Evolutionary conservation across 139 green algal species (phyloP).

Genomic region (Chlamydomonas schloesseri): DNA sequence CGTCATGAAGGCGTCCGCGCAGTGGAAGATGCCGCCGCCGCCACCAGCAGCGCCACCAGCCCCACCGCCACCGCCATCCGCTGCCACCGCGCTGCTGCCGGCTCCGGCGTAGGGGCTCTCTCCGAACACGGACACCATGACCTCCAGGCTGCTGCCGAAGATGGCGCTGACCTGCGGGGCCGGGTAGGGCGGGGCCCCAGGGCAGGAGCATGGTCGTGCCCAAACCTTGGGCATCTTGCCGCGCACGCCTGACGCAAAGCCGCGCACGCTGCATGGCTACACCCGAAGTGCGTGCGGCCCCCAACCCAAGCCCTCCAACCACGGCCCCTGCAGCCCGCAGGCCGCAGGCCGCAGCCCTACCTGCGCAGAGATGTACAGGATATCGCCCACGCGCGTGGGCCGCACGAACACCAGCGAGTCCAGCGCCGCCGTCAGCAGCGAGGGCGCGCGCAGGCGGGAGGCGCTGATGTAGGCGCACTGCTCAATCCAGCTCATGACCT

Average conservation of each 20-base stretch:
- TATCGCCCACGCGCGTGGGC: constrained; percentile 81
- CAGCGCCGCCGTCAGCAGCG: constrained; percentile 82
- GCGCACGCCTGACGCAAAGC: too few relatives aligned
- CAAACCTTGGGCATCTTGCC: too few relatives aligned
- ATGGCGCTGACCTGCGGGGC: constrained; percentile 77
- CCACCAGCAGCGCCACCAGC: neutral
- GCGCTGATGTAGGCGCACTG: constrained; percentile 85
- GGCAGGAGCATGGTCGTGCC: neutral
- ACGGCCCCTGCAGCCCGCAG: too few relatives aligned
- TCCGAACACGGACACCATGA: constrained; percentile 80
- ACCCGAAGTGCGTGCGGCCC: too few relatives aligned
- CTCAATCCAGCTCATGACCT: constrained; percentile 82
- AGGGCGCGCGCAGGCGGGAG: constrained; percentile 70
- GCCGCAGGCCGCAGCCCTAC: too few relatives aligned
- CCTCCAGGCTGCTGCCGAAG: constrained; percentile 82
- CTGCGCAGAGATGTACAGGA: constrained; percentile 84
- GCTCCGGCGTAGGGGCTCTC: constrained; percentile 67
- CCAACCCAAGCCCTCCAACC: too few relatives aligned
- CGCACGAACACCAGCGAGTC: constrained; percentile 78
- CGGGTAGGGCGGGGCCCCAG: too few relatives aligned
- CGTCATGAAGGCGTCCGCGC: constrained; percentile 77
- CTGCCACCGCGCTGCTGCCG: constrained; percentile 7
- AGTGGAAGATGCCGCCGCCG: constrained; percentile 69
- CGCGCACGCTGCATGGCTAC: too few relatives aligned
- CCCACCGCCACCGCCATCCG: neutral